phyloP scores from a whole-genome alignment of 495 filamentous ascomycete species.

The Staphylotrichum longicolle region DNA sequence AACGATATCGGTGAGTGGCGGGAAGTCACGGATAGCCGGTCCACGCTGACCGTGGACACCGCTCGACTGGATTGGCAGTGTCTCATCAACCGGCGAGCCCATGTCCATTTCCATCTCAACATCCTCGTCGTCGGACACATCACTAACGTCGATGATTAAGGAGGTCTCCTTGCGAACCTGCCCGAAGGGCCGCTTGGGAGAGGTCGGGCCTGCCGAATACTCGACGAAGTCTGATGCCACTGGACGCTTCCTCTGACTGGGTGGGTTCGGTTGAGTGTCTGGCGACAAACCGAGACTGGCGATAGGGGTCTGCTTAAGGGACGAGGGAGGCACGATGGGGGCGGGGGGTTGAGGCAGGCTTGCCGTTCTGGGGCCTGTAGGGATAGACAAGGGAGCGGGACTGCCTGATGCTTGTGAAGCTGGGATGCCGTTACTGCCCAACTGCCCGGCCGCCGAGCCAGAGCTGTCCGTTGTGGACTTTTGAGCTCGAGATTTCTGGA shows the following conservation, averaged over 20 bases:
- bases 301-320: neutral
- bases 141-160: slow-evolving; percentile 77
- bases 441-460: neutral
- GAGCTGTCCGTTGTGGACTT: slow-evolving; percentile 17
- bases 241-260: slow-evolving; percentile 66
- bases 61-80: slow-evolving; percentile 26
- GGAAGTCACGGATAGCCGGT: slow-evolving; percentile 43
- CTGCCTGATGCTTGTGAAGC: neutral
- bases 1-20: slow-evolving; percentile 43
- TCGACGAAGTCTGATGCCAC: slow-evolving; percentile 78
- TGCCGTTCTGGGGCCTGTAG: slow-evolving; percentile 8
- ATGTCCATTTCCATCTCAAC: slow-evolving; percentile 54
- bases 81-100: slow-evolving; percentile 45
- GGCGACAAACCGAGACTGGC: slow-evolving; percentile 1
- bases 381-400: neutral
- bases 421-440: neutral
- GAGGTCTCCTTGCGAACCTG: slow-evolving; percentile 48
- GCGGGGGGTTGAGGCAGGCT: neutral
- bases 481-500: slow-evolving; percentile 43
- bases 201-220: slow-evolving; percentile 43
- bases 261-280: slow-evolving; percentile 6
- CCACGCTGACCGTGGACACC: slow-evolving; percentile 32
- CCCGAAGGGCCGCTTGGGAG: slow-evolving; percentile 64
- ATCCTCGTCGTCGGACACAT: slow-evolving; percentile 45
- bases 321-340: slow-evolving; percentile 11